Conservation (phyloP, 2,329 filamentous ascomycete species). For the Aspergillus pseudotamarii region DNA sequence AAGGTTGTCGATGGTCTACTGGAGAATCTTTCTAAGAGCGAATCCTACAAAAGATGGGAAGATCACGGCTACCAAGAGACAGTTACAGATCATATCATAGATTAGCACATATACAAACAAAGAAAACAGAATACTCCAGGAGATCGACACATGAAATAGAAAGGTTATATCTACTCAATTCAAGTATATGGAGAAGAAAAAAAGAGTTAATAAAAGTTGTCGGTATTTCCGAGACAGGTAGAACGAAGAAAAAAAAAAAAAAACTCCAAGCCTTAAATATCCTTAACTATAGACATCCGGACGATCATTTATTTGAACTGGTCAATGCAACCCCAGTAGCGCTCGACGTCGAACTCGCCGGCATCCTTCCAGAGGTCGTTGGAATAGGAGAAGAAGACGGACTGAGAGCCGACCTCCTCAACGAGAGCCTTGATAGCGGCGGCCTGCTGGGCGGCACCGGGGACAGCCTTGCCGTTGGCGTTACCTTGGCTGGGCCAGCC, state of each 20-base stretch:
- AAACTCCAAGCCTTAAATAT: constrained; percentile 20
- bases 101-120: constrained; percentile 32
- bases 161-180: constrained; percentile 24
- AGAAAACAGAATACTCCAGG: constrained; percentile 21
- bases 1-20: too few species aligned
- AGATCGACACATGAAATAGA: constrained; percentile 14
- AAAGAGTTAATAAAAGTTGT: constrained; percentile 14
- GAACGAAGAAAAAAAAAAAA: constrained; percentile 14
- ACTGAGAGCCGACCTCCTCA: constrained; percentile 64
- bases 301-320: constrained; percentile 47
- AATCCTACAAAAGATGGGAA: neutral
- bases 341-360: constrained; percentile 73
- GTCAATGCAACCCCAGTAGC: constrained; percentile 71
- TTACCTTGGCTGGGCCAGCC: constrained; percentile 79
- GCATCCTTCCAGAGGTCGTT: constrained; percentile 81
- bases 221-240: constrained; percentile 10
- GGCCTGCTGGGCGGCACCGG: constrained; percentile 68
- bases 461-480: constrained; percentile 72
- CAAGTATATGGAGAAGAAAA: constrained; percentile 19
- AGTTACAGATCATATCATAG: constrained; percentile 18
- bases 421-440: constrained; percentile 73
- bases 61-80: neutral
- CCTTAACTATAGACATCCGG: constrained; percentile 8
- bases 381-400: constrained; percentile 79
- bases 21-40: too few species aligned